Evolutionary conservation across 441 rosid genomes (phyloP), one percentile per base, ranked within the genome.

Genomic region (Pelargonium australe): DNA sequence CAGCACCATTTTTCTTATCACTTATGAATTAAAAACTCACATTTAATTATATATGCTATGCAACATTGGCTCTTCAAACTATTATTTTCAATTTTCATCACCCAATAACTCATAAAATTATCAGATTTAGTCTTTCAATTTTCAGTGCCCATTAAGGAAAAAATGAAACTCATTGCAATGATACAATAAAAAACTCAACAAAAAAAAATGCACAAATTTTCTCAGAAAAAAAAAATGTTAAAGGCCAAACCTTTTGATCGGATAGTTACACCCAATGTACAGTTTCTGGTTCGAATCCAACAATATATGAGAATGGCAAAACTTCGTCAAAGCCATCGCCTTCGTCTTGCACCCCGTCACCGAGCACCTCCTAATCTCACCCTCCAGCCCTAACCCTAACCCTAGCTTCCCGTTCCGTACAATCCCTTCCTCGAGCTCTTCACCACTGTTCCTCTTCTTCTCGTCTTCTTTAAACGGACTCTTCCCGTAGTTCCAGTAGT

Each of bases 201-300:
- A 47, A 47, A 47, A 12, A 14, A 47, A 47, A 47, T n/a, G 16
- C 55, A 47, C 14, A 47, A 23, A 14, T 8, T 9, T 17, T 16
- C 34, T 2, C 8, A 65, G 28, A 20, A 20, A 51, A 6, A 6
- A 5, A 51, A 13, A 66, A 28, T 17, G 14, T 1, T 63, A 73
- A 13, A 14, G 9, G 23, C 8, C 17, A 45, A 69, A 85, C 88
- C 88, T 82, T 70, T 82, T 82, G 66, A 81, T 37, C n/a, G 78
- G 76, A 70, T 63, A 85, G 19, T 45, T 40, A 60, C 88, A 82
- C 57, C 72, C 75, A 28, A 65, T 75, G 68, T 82, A 85, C 5
- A 85, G 78, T 37, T 66, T 66, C 79, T 82, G 88, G 11, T 81
- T 81, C n/a, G 82, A 31, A 81, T 85, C 84, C 1, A 64, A 70